These are phyloP conservation scores for Breynia disticha DNA, from an alignment of 441 rosid species.

Conservation along the genomic window DNA sequence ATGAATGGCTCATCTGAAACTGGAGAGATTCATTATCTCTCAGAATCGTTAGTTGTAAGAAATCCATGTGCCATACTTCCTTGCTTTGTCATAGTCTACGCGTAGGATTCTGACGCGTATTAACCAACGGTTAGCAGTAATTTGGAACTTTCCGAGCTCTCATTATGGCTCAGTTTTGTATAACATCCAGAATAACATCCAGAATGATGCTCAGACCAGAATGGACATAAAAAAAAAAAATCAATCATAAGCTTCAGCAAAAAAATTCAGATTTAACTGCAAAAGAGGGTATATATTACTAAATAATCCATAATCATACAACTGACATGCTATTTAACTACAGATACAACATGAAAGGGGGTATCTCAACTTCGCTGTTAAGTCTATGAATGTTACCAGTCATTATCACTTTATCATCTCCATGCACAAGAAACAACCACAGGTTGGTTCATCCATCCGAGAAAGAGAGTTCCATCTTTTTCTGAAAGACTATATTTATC, in stretches of 20 bases:
- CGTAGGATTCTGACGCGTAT: slow-evolving; percentile 12
- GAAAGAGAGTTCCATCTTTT: slow-evolving; percentile 61
- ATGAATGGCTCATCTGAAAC: slow-evolving; percentile 15
- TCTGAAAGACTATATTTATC: slow-evolving; percentile 66
- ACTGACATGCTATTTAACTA: slow-evolving; percentile 6
- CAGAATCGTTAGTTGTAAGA: slow-evolving; percentile 21
- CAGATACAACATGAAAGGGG: slow-evolving; percentile 11
- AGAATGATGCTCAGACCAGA: neutral
- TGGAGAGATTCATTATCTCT: slow-evolving; percentile 7
- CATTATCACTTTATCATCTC: slow-evolving; percentile 32
- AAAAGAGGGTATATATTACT: slow-evolving; percentile 3
- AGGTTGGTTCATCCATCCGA: slow-evolving; percentile 82
- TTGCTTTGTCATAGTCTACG: slow-evolving; percentile 38
- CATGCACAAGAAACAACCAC: slow-evolving; percentile 74
- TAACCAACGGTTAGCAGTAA: too few species aligned
- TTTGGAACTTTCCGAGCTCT: too few species aligned
- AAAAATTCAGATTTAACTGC: neutral
- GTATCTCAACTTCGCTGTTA: slow-evolving; percentile 8
- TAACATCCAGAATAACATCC: neutral
- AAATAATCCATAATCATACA: neutral
- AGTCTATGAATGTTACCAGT: neutral
- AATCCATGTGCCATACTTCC: slow-evolving; percentile 36
- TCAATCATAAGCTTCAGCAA: too few species aligned
- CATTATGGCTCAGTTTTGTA: too few species aligned
- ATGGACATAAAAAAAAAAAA: too few species aligned